Evolutionary conservation across 1,284 basidiomycete genomes (phyloP).

Genomic region (Puccinia triticina): DNA sequence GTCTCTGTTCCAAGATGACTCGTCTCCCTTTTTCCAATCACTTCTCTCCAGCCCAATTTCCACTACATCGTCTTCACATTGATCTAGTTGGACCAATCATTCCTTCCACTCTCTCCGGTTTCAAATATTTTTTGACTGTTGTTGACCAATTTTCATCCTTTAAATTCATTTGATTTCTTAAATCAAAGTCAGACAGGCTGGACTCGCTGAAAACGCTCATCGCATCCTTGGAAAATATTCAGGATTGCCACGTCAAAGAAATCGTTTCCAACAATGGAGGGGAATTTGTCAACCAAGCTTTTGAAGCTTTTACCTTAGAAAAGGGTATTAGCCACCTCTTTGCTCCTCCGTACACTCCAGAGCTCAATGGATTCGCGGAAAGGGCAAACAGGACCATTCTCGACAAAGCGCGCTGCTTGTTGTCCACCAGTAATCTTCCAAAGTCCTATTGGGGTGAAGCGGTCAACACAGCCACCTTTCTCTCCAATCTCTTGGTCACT

Average conservation of each 20-base stretch:
- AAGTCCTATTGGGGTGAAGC: slow-evolving; percentile 60
- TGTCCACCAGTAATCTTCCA: slow-evolving; percentile 57
- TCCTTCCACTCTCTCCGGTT: slow-evolving; percentile 6
- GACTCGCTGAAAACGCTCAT: neutral
- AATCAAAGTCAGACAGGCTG: neutral
- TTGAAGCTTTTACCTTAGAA: slow-evolving; percentile 56
- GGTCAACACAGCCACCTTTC: slow-evolving; percentile 57
- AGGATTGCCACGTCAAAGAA: neutral
- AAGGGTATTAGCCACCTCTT: slow-evolving; percentile 59
- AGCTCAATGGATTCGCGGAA: slow-evolving; percentile 59
- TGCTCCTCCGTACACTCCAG: slow-evolving; percentile 61
- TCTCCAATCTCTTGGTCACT: slow-evolving; percentile 59
- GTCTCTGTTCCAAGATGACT: slow-evolving; percentile 13
- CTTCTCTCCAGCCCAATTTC: neutral
- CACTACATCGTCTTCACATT: neutral
- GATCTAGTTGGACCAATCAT: slow-evolving; percentile 13
- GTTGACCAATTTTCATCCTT: slow-evolving; percentile 27
- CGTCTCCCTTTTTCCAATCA: neutral
- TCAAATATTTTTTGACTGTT: neutral
- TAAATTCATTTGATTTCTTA: slow-evolving; percentile 20
- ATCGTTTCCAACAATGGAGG: slow-evolving; percentile 58
- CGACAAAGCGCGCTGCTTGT: slow-evolving; percentile 56
- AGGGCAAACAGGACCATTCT: slow-evolving; percentile 57
- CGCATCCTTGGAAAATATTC: neutral
- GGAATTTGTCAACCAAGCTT: slow-evolving; percentile 56